phyloP scores from a whole-genome alignment of 352 stramenopile genomes.

The Pythium volutum region DNA sequence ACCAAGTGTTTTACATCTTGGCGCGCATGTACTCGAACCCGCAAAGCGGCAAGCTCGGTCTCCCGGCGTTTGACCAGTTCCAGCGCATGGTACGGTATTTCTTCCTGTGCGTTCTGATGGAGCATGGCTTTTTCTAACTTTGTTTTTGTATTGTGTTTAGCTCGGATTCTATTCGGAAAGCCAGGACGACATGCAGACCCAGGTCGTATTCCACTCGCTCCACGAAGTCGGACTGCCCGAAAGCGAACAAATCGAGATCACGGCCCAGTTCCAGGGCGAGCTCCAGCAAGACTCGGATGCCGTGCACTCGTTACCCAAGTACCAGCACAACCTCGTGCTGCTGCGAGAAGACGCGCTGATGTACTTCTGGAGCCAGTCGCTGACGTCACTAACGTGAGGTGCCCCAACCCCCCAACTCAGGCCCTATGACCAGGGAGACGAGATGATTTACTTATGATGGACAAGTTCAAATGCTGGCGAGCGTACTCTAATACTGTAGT shows the following conservation, averaged over 20 bases:
- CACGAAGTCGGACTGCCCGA: slow-evolving; percentile 53
- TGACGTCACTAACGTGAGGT: slow-evolving; percentile 26
- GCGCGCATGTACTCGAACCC: slow-evolving; percentile 74
- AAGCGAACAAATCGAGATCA: slow-evolving; percentile 65
- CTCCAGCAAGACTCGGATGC: slow-evolving; percentile 57
- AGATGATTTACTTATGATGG: background rate
- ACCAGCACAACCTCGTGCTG: slow-evolving; percentile 82
- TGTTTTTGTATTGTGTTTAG: slow-evolving; percentile 24
- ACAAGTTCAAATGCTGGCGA: too few species aligned
- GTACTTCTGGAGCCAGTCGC: slow-evolving; percentile 86
- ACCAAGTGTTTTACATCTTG: slow-evolving; percentile 81
- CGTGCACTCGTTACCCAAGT: slow-evolving; percentile 80
- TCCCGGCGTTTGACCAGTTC: slow-evolving; percentile 83
- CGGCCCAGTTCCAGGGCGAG: slow-evolving; percentile 55
- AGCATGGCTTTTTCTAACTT: background rate
- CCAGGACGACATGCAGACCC: slow-evolving; percentile 66
- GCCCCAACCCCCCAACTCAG: background rate
- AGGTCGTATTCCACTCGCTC: slow-evolving; percentile 75
- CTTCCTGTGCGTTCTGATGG: background rate
- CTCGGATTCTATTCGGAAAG: slow-evolving; percentile 80
- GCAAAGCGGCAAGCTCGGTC: slow-evolving; percentile 62
- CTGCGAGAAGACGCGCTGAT: slow-evolving; percentile 82
- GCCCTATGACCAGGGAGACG: background rate
- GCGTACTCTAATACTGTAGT: background rate
- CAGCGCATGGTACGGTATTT: slow-evolving; percentile 64